Base-by-base conservation (phyloP, 1,284 basidiomycete genomes). In the Rhodotorula mucilaginosa region DNA sequence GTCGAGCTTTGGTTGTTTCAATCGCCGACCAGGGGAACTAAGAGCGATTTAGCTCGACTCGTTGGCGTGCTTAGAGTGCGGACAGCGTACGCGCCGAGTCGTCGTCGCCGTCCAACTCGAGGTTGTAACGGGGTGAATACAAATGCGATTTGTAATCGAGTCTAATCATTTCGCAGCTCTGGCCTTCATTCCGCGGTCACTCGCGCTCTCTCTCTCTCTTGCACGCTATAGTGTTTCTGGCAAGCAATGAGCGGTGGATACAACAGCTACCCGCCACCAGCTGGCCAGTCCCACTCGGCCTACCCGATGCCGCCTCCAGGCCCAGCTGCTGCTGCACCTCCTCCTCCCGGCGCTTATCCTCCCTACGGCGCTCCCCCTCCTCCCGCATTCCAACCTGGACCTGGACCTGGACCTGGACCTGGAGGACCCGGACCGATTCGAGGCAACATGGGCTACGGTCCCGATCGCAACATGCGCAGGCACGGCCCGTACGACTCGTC, bases 401-500 rank as follows among this genome's bases (percentile, higher is more conserved):
- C 8, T 3, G 6, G 54, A 7, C 26, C 26, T 3, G 52, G 52
- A 18, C 23, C 51, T 1, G 54, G 54, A 26, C 26, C 26, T 8
- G 39, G 39, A 13, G 54, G 54, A 26, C 54, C 54, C 2, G 54
- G 61, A 5, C 39, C 39, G 34, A 44, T 44, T 10, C 48, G 49
- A 23, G 44, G 57, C 58, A 29, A 29, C 54, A 56, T 56, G 54
- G 26, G 44, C 51, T 61, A 54, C 47, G 65, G 65, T 3, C 18
- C 12, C 10, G 58, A 56, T 19, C 19, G 56, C 7, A 18, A 26
- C 10, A 44, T 23, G 18, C 51, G 52, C 46, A 12, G 65, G 6
- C 59, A 59, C 3, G 65, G 65, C 10, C 65, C 65, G 18, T 67
- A 67, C 54, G 65, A 67, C 52, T 19, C 47, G 60, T 34, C 31